These are phyloP conservation scores for Conticribra weissflogii DNA, from an alignment of 108 stramenopile species.

Conservation along the genomic window DNA sequence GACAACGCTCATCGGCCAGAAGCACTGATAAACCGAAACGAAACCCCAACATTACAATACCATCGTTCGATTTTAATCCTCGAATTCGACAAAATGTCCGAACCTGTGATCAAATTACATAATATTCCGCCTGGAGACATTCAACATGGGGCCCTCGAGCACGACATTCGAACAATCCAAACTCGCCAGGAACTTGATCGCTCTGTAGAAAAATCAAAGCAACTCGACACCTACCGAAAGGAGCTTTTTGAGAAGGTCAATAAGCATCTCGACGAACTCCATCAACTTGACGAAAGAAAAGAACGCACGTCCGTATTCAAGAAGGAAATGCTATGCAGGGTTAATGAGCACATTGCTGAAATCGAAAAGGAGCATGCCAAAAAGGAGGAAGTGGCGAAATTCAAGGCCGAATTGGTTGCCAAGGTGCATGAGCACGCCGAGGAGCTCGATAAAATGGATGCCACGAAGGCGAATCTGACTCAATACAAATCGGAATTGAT, in stretches of 20 bases:
- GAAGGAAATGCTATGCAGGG: constrained; percentile 43
- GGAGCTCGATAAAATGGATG: constrained; percentile 47
- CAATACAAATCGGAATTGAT: constrained; percentile 50
- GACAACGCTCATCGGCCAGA: too few relatives aligned
- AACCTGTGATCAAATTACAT: constrained; percentile 1
- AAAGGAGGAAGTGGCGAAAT: constrained; percentile 44
- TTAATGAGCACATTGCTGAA: constrained; percentile 35
- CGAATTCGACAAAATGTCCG: constrained; percentile 18
- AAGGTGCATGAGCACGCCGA: constrained; percentile 51
- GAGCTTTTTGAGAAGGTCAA: constrained; percentile 40
- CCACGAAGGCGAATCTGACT: constrained; percentile 37
- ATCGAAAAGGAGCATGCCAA: constrained; percentile 45
- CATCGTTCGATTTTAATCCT: too few relatives aligned
- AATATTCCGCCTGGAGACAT: constrained; percentile 25
- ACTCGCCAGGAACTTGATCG: constrained; percentile 23
- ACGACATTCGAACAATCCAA: constrained; percentile 36
- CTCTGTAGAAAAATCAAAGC: constrained; percentile 22
- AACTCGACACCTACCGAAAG: constrained; percentile 39
- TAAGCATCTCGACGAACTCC: constrained; percentile 34
- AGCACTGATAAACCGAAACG: too few relatives aligned
- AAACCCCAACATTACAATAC: too few relatives aligned
- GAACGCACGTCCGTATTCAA: constrained; percentile 43
- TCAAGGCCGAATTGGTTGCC: constrained; percentile 46
- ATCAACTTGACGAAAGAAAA: constrained; percentile 30
- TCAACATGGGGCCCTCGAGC: constrained; percentile 45